Base-by-base conservation (phyloP, 73 alveolate species). In the Paramecium sonneborni region DNA sequence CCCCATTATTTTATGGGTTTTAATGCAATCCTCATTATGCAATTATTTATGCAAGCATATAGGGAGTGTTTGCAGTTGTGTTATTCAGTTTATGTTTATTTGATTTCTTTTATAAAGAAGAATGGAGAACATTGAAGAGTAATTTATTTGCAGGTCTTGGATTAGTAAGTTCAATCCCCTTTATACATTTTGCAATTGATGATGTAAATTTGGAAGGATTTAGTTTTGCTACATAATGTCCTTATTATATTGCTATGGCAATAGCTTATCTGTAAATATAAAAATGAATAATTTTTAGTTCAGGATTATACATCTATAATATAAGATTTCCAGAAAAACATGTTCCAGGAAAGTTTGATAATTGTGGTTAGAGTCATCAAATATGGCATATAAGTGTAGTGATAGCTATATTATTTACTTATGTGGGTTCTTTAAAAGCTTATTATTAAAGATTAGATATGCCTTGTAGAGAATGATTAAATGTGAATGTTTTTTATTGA, bases 1-100 rank as follows among this genome's bases (percentile, higher is more conserved):
- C 99, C 24, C 97, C 99, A 21, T 94, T 93, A 57, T 96, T 95
- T 70, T 98, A 98, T 95, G 92, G 95, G 41, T 96, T 97, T 92
- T 94, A 94, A 90, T 97, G 99, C 85, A 85, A 96, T 15, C 94
- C 86, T 55, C 88, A 76, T 48, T 93, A 70, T n/a, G 93, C 91
- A 14, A 44, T 82, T 7, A 20, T 88, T 44, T 95, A 95, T 56
- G 70, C 92, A 23, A 20, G 85, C 35, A 69, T 85, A 0, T 85
- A 95, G 34, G 93, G 95, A 35, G 9, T 57, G 1, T 76, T 85
- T 41, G 76, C 93, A 5, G 18, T 95, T 6, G 94, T 94, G 26
- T 94, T 92, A 10, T 96, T 94, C 76, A 85, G 93, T 6, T 89
- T 95, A 20, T 90, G 97, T 62, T 85, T 97, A 68, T 90, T 93